Evolutionary conservation across 2,329 filamentous ascomycete genomes (phyloP), one percentile per base, ranked within the genome.

Genomic region (Tolypocladium pustulatum): DNA sequence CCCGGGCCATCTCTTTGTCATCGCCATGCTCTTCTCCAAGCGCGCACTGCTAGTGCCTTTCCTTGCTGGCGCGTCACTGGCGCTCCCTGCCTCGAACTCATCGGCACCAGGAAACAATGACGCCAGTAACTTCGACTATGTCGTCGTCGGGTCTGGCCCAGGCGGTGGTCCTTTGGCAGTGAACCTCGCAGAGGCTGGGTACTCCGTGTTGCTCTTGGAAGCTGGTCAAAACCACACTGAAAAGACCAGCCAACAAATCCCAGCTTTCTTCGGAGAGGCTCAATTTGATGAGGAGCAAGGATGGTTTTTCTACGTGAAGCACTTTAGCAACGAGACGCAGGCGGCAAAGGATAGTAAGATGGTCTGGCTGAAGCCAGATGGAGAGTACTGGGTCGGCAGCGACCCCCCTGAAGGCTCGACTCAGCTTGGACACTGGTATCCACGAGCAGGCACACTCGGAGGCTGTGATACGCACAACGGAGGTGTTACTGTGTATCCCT

Each of bases 271-370:
- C 0, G 66, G 66, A 4, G 68, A 68, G 55, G 64, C 54, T 9
- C 54, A 56, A 30, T 56, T 43, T 30, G 54, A 68, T 13, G 65
- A 66, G 52, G 61, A 66, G 9, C 69, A 66, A 0, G 57, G 63
- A 52, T 87, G 84, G 83, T 78, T 84, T 70, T 86, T 81, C 69
- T 87, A 78, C 61, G 82, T 86, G 59, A 78, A 80, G 57, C 84
- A 87, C 68, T 86, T 84, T 64, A 69, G 74, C 7, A 76, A 85
- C 61, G 68, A 77, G 22, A 67, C 70, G 6, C 56, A 61, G 4
- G 76, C 77, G 13, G 77, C 81, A 62, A 71, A 75, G 40, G 72
- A 75, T 52, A 81, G 85, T 64, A 78, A 87, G 70, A 69, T 73
- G 63, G 72, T 69, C 0, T 78, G 73, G 61, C 60, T 67, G 20